Conservation (phyloP, 2,329 filamentous ascomycete species). For the Berkeleyomyces basicola region DNA sequence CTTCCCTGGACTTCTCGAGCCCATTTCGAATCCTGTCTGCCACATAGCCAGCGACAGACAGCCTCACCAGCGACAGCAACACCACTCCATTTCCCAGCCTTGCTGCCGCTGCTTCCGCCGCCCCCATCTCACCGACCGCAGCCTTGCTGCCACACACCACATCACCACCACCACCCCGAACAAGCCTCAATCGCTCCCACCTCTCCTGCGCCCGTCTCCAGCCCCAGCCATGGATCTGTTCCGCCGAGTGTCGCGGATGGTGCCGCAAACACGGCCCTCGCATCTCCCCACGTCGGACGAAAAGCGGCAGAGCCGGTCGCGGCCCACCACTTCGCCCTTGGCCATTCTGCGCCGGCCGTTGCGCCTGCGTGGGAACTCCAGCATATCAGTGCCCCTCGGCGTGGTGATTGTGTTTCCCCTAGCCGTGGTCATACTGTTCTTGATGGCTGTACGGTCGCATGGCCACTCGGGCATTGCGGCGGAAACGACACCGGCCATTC, state of each 20-base stretch:
- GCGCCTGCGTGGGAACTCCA: slow-evolving; percentile 79
- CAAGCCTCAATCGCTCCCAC: not conserved
- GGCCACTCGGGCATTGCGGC: slow-evolving; percentile 62
- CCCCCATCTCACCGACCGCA: not conserved
- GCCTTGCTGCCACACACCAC: not conserved
- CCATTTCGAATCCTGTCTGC: not conserved
- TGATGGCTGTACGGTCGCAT: slow-evolving; percentile 79
- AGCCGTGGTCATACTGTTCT: slow-evolving; percentile 76
- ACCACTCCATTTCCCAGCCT: not conserved
- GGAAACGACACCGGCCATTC: slow-evolving; percentile 74
- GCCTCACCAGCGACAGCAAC: not conserved
- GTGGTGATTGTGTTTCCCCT: slow-evolving; percentile 88
- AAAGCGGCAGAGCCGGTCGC: slow-evolving; percentile 27
- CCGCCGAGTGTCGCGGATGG: slow-evolving; percentile 36
- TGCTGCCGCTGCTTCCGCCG: not conserved
- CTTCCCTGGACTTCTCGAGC: not conserved
- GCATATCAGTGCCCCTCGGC: slow-evolving; percentile 79
- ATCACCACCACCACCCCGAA: not conserved
- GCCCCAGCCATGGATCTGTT: slow-evolving; percentile 38
- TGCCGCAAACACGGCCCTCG: slow-evolving; percentile 25
- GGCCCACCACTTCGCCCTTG: slow-evolving; percentile 34
- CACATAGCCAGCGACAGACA: not conserved
- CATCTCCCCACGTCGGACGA: slow-evolving; percentile 35
- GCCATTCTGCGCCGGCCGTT: slow-evolving; percentile 77
- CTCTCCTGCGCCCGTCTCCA: not conserved